Evolutionary conservation across 108 stramenopile species (phyloP).

Genomic region (Skeletonema marinoi): DNA sequence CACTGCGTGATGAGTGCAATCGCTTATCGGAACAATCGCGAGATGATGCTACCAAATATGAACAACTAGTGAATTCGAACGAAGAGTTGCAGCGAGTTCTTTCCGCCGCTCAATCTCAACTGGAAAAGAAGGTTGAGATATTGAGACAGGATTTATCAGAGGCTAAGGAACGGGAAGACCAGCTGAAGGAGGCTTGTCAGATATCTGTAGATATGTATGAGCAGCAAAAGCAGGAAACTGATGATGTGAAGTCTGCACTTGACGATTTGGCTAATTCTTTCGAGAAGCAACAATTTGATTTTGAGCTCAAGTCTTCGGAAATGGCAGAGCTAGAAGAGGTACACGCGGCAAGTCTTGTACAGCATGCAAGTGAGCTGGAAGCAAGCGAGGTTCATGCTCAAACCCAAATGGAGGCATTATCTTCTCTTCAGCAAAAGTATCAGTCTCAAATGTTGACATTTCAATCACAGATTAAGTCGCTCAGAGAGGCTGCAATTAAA

Average conservation of each 20-base stretch:
- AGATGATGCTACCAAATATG: not conserved
- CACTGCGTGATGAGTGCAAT: not conserved
- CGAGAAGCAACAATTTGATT: constrained; percentile 21
- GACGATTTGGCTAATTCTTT: constrained; percentile 22
- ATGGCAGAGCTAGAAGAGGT: constrained; percentile 8
- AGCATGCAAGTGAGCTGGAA: constrained; percentile 11
- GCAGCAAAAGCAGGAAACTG: constrained; percentile 1
- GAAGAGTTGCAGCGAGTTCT: constrained; percentile 18
- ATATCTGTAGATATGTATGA: constrained; percentile 5
- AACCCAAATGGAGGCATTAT: constrained; percentile 3
- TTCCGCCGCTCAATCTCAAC: constrained; percentile 18
- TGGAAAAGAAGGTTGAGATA: constrained; percentile 13
- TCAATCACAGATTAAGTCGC: not conserved
- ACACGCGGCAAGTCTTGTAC: constrained; percentile 12
- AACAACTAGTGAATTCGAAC: constrained; percentile 11
- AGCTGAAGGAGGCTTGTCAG: constrained; percentile 1
- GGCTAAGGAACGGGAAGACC: constrained; percentile 17
- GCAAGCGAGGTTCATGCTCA: not conserved
- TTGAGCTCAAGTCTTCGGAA: constrained; percentile 8
- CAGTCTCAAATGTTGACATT: not conserved
- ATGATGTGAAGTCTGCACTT: constrained; percentile 19
- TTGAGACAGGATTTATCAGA: constrained; percentile 14
- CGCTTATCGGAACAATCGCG: not conserved
- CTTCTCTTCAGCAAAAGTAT: not conserved
- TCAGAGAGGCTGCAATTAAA: not conserved